Evolutionary conservation across 2,329 filamentous ascomycete species (phyloP), one percentile per base, ranked within the genome.

Genomic region (Trichoderma asperellum): DNA sequence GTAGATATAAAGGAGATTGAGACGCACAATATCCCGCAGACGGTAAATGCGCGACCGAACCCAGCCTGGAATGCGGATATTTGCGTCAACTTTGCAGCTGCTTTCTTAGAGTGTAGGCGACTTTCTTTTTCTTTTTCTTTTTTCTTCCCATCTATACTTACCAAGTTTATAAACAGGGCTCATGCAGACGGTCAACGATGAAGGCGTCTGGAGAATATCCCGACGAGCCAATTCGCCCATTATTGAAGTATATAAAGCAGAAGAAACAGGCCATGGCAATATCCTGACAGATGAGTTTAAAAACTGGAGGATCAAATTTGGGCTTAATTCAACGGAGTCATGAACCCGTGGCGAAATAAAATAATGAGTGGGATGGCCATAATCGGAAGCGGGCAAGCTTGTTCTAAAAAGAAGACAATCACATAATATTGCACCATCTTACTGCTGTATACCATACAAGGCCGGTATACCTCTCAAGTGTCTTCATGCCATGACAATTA

Each of bases 31-130:
- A 93, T 99, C 67, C 96, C 96, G 0, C 86, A 87, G 2, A 91
- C 87, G 62, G 92, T 96, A 16, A 89, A 91, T 74, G 85, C 87
- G 65, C 80, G 85, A 11, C 89, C 90, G 0, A 87, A 87, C 35
- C 84, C 84, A 2, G 88, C 87, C 58, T 99, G 96, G 96, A 92
- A 98, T 81, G 95, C 93, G 21, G 95, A 97, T 76, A 87, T 92
- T 73, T 97, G 94, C 77, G 96, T 98, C 76, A 97, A 97, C 74
- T 97, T 97, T 81, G 89, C 93, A 1, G 89, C 88, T 1, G 84
- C 82, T 0, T 92, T 98, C 74, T 80, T 98, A 18, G 89, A 90
- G 8, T 96, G 92, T 93, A 79, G 80, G 89, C 79, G 24, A 24
- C 6, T 55, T 34, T 43, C 21, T 27, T 68, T 52, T 3, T 7